Evolutionary conservation across 2,329 filamentous ascomycete species (phyloP).

Genomic region (Microsporum audouinii): DNA sequence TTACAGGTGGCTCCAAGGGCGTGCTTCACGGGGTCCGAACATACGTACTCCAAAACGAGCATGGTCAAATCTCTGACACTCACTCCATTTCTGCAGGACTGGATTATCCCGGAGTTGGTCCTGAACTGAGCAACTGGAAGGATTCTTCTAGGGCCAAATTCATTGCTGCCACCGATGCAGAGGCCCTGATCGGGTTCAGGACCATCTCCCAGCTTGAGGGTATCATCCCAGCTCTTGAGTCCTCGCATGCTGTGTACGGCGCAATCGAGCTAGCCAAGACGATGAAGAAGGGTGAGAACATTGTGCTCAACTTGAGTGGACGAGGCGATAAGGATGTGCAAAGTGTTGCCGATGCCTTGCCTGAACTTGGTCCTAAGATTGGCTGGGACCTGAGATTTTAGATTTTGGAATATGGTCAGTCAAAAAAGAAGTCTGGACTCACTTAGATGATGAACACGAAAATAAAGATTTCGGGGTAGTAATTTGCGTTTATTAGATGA

Average conservation of each 20-base stretch:
- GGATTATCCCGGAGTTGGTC: constrained; percentile 93
- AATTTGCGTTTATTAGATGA: background rate
- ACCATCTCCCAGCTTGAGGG: constrained; percentile 80
- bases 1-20: constrained; percentile 76
- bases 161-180: constrained; percentile 77
- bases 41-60: constrained; percentile 82
- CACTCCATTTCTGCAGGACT: constrained; percentile 94
- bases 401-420: constrained; percentile 5
- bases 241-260: constrained; percentile 82
- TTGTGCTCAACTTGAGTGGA: constrained; percentile 89
- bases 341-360: constrained; percentile 90
- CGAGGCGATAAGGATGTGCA: constrained; percentile 98
- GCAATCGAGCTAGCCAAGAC: constrained; percentile 84
- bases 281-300: constrained; percentile 75
- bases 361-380: constrained; percentile 77
- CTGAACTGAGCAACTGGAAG: constrained; percentile 87
- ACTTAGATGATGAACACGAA: background rate
- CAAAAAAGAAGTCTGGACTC: background rate
- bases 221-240: constrained; percentile 92
- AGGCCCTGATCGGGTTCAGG: constrained; percentile 80
- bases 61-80: constrained; percentile 89
- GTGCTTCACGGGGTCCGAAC: constrained; percentile 93
- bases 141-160: constrained; percentile 77
- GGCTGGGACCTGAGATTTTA: constrained; percentile 54
- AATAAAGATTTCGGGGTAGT: background rate